phyloP scores from a whole-genome alignment of 768 basidiomycete genomes.

The Strobilomyces confusus region DNA sequence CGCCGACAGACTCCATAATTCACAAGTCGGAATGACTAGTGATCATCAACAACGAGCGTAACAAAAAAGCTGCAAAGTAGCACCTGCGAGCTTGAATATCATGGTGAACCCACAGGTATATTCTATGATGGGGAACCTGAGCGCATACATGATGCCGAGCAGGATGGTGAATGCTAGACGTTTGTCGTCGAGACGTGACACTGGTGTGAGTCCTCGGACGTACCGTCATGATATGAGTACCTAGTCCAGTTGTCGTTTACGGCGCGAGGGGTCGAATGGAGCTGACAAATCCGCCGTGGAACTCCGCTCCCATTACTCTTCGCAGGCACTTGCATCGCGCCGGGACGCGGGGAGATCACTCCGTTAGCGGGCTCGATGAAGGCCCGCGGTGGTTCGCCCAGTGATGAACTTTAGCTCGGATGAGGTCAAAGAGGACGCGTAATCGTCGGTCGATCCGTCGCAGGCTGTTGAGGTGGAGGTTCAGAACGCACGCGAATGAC shows the following conservation, averaged over 20 bases:
- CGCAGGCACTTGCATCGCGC: conserved; percentile 54
- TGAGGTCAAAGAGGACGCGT: conserved; percentile 25
- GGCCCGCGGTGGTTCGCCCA: conserved; percentile 80
- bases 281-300: too few species aligned
- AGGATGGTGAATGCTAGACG: conserved; percentile 71
- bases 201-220: conserved; percentile 17
- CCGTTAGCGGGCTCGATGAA: conserved; percentile 71
- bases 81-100: conserved; percentile 44
- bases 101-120: conserved; percentile 61
- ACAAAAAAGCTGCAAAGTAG: neutral
- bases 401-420: conserved; percentile 70
- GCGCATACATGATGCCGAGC: conserved; percentile 49
- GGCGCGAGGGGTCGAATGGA: too few species aligned
- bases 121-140: conserved; percentile 70
- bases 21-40: conserved; percentile 58
- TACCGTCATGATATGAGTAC: conserved; percentile 85
- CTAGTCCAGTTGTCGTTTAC: too few species aligned
- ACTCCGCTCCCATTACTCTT: too few species aligned
- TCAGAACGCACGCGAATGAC: conserved; percentile 66
- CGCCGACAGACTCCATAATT: conserved; percentile 48
- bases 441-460: conserved; percentile 23
- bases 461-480: conserved; percentile 64
- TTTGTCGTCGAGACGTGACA: neutral
- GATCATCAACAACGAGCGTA: neutral
- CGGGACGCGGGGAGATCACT: conserved; percentile 69